phyloP scores from a whole-genome alignment of 2,329 filamentous ascomycete species.

The Nemania abortiva region DNA sequence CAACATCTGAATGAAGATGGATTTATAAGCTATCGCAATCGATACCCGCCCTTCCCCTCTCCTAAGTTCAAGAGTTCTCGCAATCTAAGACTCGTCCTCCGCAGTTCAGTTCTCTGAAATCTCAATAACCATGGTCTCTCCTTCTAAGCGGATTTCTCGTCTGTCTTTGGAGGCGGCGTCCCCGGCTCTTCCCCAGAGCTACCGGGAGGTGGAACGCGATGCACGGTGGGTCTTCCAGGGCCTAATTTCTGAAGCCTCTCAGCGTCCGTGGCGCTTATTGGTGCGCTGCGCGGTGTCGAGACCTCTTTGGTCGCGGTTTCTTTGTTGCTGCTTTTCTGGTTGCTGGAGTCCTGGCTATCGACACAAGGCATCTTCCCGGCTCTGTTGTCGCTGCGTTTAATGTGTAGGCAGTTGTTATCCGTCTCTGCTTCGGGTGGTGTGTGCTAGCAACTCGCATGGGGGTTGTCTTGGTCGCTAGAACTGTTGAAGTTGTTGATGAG shows the following conservation, averaged over 20 bases:
- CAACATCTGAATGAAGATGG: too few species aligned
- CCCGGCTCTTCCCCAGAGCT: conserved; percentile 10
- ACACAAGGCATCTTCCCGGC: conserved; percentile 1
- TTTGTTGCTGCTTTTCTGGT: not conserved
- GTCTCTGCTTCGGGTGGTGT: not conserved
- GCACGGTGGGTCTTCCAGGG: not conserved
- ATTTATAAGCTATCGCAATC: too few species aligned
- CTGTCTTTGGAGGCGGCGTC: not conserved
- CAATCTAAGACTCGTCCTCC: too few species aligned
- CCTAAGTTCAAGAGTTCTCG: not conserved
- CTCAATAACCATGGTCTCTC: not conserved
- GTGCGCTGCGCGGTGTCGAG: not conserved
- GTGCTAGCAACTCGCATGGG: not conserved
- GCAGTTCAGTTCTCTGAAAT: too few species aligned
- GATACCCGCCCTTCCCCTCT: too few species aligned
- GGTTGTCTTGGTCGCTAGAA: not conserved
- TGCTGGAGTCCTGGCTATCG: too few species aligned
- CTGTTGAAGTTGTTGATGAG: not conserved
- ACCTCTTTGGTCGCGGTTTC: not conserved
- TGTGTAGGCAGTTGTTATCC: not conserved
- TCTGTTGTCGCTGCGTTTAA: not conserved
- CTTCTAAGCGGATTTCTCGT: not conserved
- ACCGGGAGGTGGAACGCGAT: conserved; percentile 17
- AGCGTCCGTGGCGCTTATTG: too few species aligned
- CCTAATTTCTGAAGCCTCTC: not conserved